Evolutionary conservation across 2,329 filamentous ascomycete species (phyloP).

Genomic region (Fusarium piperis): DNA sequence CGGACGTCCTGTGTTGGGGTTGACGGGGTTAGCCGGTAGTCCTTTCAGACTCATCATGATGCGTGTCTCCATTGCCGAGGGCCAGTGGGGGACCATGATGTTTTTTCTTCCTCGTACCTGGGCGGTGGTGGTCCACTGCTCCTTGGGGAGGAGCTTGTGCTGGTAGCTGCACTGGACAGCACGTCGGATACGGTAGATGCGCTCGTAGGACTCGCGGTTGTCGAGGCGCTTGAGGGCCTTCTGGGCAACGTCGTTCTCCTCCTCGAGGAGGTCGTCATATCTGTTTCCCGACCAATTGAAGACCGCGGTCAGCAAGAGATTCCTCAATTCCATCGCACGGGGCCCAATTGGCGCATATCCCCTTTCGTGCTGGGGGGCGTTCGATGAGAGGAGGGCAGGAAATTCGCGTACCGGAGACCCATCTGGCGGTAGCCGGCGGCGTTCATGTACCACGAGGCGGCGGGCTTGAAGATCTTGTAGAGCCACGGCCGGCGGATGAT

Average conservation of each 20-base stretch:
- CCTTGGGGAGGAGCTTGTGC: slow-evolving; percentile 72
- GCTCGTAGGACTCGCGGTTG: slow-evolving; percentile 92
- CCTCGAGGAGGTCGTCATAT: slow-evolving; percentile 92
- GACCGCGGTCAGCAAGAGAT: slow-evolving; percentile 36
- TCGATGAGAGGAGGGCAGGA: slow-evolving; percentile 1
- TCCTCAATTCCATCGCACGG: neutral
- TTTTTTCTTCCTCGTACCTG: slow-evolving; percentile 52
- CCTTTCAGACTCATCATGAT: slow-evolving; percentile 1
- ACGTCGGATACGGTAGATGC: slow-evolving; percentile 95
- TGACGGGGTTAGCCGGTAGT: slow-evolving; percentile 23
- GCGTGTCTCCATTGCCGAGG: slow-evolving; percentile 35
- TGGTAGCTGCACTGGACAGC: slow-evolving; percentile 80
- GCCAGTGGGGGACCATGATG: neutral
- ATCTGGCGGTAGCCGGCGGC: slow-evolving; percentile 93
- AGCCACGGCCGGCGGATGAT: slow-evolving; percentile 90
- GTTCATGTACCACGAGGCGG: slow-evolving; percentile 89
- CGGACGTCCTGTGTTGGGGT: slow-evolving; percentile 55
- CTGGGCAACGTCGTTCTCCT: slow-evolving; percentile 89
- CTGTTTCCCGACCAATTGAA: slow-evolving; percentile 56
- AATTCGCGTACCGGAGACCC: slow-evolving; percentile 77
- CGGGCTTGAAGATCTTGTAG: slow-evolving; percentile 76
- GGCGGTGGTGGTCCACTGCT: slow-evolving; percentile 68
- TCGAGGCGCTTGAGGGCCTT: slow-evolving; percentile 90
- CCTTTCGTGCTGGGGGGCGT: slow-evolving; percentile 1
- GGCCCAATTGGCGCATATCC: slow-evolving; percentile 32